Evolutionary conservation across 2,329 filamentous ascomycete genomes (phyloP), one percentile per base, ranked within the genome.

Genomic region (Xylariomycetidae sp.): DNA sequence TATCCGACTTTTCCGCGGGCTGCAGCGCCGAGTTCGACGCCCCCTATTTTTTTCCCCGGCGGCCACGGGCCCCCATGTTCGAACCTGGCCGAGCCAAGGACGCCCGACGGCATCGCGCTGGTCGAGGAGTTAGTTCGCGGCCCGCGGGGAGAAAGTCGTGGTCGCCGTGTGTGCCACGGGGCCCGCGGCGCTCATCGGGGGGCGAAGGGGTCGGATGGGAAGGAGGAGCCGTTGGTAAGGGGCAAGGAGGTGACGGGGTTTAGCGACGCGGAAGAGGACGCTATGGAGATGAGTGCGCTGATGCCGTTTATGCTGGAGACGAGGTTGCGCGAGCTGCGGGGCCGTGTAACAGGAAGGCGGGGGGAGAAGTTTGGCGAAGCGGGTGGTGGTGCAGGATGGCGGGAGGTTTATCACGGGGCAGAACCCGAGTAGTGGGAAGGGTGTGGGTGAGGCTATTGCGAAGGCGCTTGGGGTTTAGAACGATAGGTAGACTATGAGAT

Each of bases 131-230:
- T 86, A 83, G 54, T 84, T 86, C 54, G 72, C 69, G 49, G 61
- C 64, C 25, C 66, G 69, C 3, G 73, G 70, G 42, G 84, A 84
- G 66, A 65, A 77, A 34, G 70, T 85, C 11, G 64, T 75, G 0
- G 77, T 81, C 4, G 79, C n/a, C n/a, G n/a, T n/a, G n/a, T 86
- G 28, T 85, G 82, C 64, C 82, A 86, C 59, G 82, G 79, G n/a
- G 5, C 77, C 81, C 3, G 74, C 73, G 4, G 82, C 72, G 10
- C 64, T 86, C 12, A 65, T 70, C 30, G 70, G 80, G n/a, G n/a
- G 45, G 80, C 74, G 22, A 73, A 69, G 48, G 50, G 68, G 14
- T 43, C 59, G 5, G 62, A 69, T 40, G 77, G 76, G 20, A 61
- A 65, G 42, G 64, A 66, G 31, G n/a, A n/a, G n/a, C n/a, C n/a